These are phyloP conservation scores for Arachis hypogaea DNA, from an alignment of 306 rosid genomes.

Conservation along the genomic window DNA sequence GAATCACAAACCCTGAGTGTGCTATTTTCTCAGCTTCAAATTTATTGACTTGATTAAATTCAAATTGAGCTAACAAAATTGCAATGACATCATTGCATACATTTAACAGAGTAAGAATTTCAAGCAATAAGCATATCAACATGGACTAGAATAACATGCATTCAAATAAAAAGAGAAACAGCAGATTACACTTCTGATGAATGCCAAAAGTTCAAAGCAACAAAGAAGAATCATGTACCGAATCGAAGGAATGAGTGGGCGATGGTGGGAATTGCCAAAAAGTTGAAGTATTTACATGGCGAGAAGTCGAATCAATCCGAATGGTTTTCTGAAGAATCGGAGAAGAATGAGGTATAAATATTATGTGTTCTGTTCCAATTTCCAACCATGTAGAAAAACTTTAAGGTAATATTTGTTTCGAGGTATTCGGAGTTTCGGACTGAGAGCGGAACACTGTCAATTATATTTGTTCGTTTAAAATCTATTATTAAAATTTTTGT, in stretches of 20 bases:
- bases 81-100: conserved; percentile 8
- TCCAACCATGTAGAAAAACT: not conserved
- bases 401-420: too few relatives aligned
- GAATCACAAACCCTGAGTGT: conserved; percentile 3
- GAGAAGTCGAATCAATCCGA: conserved; percentile 39
- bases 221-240: conserved; percentile 43
- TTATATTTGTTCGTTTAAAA: too few relatives aligned
- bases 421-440: too few relatives aligned
- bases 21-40: conserved; percentile 17
- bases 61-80: conserved; percentile 26
- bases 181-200: conserved; percentile 4
- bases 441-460: too few relatives aligned
- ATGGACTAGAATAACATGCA: conserved; percentile 33
- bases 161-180: conserved; percentile 28
- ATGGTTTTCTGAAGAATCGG: conserved; percentile 26
- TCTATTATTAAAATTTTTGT: too few relatives aligned
- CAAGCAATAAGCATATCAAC: not conserved
- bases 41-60: conserved; percentile 29
- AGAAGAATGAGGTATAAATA: conserved; percentile 29
- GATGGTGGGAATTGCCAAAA: conserved; percentile 37
- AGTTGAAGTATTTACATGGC: conserved; percentile 37
- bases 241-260: conserved; percentile 28
- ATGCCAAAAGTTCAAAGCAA: conserved; percentile 25
- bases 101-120: conserved; percentile 12
- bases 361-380: conserved; percentile 24